These are phyloP conservation scores for Mycena haematopus DNA, from an alignment of 768 basidiomycete species.

Conservation along the genomic window DNA sequence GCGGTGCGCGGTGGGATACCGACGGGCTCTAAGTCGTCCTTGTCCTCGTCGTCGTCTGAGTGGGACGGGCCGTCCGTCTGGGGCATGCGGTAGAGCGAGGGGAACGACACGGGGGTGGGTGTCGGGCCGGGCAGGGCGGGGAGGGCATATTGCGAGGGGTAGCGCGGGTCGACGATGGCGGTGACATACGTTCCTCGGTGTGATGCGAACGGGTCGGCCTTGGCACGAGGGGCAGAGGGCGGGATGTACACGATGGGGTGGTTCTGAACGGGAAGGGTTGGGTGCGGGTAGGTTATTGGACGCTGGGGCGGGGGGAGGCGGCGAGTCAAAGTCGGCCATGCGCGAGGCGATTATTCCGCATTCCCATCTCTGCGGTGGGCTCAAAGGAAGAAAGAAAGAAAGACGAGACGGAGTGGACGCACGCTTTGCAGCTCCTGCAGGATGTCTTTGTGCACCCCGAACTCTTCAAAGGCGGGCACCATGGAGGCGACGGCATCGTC, in stretches of 20 bases:
- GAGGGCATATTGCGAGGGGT: no score
- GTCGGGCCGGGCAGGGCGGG: constrained; percentile 43
- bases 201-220: no score
- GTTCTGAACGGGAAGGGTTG: constrained; percentile 32
- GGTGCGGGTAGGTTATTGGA: constrained; percentile 29
- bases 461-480: constrained; percentile 78
- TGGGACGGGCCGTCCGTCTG: constrained; percentile 25
- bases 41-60: constrained; percentile 30
- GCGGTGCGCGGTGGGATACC: constrained; percentile 51
- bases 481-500: constrained; percentile 77
- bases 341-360: constrained; percentile 70
- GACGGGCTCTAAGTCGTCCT: constrained; percentile 49
- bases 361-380: constrained; percentile 66
- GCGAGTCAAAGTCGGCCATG: constrained; percentile 72
- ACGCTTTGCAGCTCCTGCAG: constrained; percentile 70
- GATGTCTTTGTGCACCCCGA: constrained; percentile 76
- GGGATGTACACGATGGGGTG: background rate
- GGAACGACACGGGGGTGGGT: constrained; percentile 29
- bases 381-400: background rate
- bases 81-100: constrained; percentile 47
- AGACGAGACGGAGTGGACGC: constrained; percentile 32
- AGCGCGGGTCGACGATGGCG: no score
- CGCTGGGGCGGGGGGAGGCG: constrained; percentile 42
- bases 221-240: no score
- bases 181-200: no score